A percentile compares a stretch with the other conserved stretches of the same genome.
Conservation (phyloP, 176 grass and related monocot genomes). For the Ananas comosus region DNA sequence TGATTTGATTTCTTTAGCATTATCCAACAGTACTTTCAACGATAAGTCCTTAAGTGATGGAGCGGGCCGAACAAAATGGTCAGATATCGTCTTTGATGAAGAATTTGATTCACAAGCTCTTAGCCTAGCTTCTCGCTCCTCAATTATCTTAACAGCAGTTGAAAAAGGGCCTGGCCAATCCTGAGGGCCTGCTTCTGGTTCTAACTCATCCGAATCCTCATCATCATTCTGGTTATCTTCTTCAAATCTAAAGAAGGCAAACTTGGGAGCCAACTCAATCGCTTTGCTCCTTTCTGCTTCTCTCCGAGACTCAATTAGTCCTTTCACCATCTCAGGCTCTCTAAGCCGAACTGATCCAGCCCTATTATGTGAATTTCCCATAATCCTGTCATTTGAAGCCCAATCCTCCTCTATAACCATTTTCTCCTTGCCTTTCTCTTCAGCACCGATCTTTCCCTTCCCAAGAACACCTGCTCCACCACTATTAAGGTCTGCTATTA, state of each 20-base stretch:
- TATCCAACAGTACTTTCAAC: conserved; percentile 39
- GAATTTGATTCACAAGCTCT: conserved; percentile 41
- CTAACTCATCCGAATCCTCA: conserved; percentile 29
- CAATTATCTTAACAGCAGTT: conserved; percentile 64
- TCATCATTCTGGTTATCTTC: conserved; percentile 37
- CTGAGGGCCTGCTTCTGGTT: conserved; percentile 28
- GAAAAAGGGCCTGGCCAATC: conserved; percentile 89
- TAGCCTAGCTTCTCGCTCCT: conserved; percentile 52
- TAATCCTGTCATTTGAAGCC: neutral
- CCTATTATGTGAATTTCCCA: neutral
- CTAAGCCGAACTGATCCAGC: neutral
- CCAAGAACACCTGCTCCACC: neutral
- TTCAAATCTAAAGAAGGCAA: conserved; percentile 70
- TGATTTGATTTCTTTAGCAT: conserved; percentile 76
- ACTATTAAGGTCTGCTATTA: too few species aligned
- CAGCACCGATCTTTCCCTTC: conserved; percentile 4
- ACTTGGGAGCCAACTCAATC: conserved; percentile 64
- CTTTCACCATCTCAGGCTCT: neutral
- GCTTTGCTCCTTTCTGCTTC: conserved; percentile 46
- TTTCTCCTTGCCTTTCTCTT: conserved; percentile 51
- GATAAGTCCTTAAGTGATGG: conserved; percentile 53
- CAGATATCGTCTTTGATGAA: conserved; percentile 29
- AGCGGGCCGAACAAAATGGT: neutral
- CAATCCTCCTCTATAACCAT: conserved; percentile 34
- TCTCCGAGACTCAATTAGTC: neutral